A percentile compares a stretch with the other conserved stretches of the same genome.
phyloP scores from a whole-genome alignment of 257 asterid species.

The Perilla frutescens region DNA sequence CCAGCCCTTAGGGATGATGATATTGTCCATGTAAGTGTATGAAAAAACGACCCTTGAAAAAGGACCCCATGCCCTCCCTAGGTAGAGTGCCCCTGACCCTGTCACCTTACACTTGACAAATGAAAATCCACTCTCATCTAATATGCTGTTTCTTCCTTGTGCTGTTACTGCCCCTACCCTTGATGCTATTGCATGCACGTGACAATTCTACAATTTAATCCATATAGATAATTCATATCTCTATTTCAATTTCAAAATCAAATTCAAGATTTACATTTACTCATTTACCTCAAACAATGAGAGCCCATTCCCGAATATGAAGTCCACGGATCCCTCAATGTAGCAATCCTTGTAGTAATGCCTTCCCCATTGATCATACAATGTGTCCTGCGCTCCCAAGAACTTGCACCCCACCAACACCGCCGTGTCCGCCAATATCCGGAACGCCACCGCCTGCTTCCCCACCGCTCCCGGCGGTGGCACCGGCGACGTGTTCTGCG shows the following conservation, averaged over 20 bases:
- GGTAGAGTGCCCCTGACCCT: conserved; percentile 90
- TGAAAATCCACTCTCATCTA: conserved; percentile 83
- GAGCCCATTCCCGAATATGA: conserved; percentile 88
- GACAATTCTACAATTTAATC: conserved; percentile 59
- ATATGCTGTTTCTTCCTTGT: conserved; percentile 74
- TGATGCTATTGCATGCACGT: conserved; percentile 86
- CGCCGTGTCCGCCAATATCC: conserved; percentile 92
- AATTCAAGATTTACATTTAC: no score
- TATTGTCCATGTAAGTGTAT: conserved; percentile 89
- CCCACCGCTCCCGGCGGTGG: conserved; percentile 85
- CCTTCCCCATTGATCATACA: conserved; percentile 83
- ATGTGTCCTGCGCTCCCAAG: conserved; percentile 92
- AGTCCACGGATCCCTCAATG: conserved; percentile 93
- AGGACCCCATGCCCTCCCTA: conserved; percentile 99
- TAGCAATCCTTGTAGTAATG: conserved; percentile 92
- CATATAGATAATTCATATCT: background rate
- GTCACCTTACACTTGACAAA: conserved; percentile 90
- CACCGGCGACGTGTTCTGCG: conserved; percentile 84
- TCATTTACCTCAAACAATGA: conserved; percentile 75
- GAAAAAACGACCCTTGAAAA: conserved; percentile 92
- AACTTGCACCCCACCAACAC: conserved; percentile 76
- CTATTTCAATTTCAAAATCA: no score
- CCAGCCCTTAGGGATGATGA: conserved; percentile 95
- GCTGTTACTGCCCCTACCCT: conserved; percentile 88
- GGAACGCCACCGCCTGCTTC: conserved; percentile 89